A percentile compares a stretch with the other conserved stretches of the same genome.
These are phyloP conservation scores for Paecilomyces niveus DNA, from an alignment of 2,329 filamentous ascomycete genomes.

Conservation along the genomic window DNA sequence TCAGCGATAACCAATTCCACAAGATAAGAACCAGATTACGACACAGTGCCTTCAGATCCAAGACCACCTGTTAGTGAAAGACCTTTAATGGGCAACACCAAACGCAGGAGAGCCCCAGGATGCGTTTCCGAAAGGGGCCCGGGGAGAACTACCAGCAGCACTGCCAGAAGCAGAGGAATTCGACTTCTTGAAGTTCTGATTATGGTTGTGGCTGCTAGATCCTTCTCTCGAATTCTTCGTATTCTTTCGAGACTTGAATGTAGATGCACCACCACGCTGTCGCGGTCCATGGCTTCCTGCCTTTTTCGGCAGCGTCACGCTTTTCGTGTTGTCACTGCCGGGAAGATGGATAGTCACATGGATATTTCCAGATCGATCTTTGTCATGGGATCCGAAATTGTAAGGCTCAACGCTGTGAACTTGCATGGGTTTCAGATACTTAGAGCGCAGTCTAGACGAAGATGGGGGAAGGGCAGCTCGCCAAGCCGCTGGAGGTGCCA, in stretches of 20 bases:
- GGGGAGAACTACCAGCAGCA: constrained; percentile 14
- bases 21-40: neutral
- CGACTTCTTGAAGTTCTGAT: constrained; percentile 18
- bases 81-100: constrained; percentile 14
- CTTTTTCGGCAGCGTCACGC: constrained; percentile 19
- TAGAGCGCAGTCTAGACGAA: constrained; percentile 28
- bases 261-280: constrained; percentile 17
- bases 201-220: constrained; percentile 9
- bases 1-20: neutral
- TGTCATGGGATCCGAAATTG: constrained; percentile 32
- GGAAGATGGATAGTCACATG: constrained; percentile 42
- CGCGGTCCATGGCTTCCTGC: constrained; percentile 15
- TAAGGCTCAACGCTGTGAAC: constrained; percentile 42
- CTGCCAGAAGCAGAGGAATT: constrained; percentile 15
- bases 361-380: constrained; percentile 26
- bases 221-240: constrained; percentile 23
- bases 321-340: constrained; percentile 30
- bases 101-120: constrained; percentile 20
- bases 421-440: constrained; percentile 50
- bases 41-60: neutral
- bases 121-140: constrained; percentile 19
- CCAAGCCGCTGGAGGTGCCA: constrained; percentile 58
- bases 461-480: constrained; percentile 42
- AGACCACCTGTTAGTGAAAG: neutral
- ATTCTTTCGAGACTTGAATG: constrained; percentile 22